Evolutionary conservation across 78 protist species (phyloP), one percentile per base, ranked within the genome.

Genomic region (Dictyostelium brefeldianum): DNA sequence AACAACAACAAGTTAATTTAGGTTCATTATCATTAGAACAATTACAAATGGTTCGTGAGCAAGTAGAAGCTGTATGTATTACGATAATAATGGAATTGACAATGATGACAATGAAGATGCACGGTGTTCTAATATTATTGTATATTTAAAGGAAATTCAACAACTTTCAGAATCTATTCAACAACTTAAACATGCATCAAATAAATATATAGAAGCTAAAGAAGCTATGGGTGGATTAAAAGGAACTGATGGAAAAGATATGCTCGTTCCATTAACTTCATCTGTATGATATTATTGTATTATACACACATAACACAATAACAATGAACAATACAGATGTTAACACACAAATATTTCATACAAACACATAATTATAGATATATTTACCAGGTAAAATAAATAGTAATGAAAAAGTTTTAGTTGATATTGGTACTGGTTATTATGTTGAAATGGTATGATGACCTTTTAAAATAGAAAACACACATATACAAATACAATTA

Each of bases 191-290:
- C 93, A 87, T 87, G 93, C 93, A 36, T 51, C 81, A 18, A 77
- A 46, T 50, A 87, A 87, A 69, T 87, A 87, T 87, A 7, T 77
- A 87, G 93, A 87, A 50, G 93, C 93, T n/a, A 87, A 87, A 64
- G 93, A 87, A 11, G 93, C 93, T 20, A 87, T 87, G 67, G 59
- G 46, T 25, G 93, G 93, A 48, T 69, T 87, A 31, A 25, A 77
- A 74, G 93, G 93, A 64, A 22, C 93, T n/a, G 84, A 87, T n/a
- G 93, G 93, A 64, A 87, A 87, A 77, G 93, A 87, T 9, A 70
- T 87, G 25, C 25, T 87, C 11, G 93, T 87, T 29, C 93, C 93
- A 70, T 64, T 87, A 29, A 87, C 93, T 51, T 87, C 93, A 48
- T 87, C 93, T 51, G 92, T 84, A 84, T 25, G 53, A 62, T 46